phyloP scores from a whole-genome alignment of 768 basidiomycete species.

The Tricholoma matsutake region DNA sequence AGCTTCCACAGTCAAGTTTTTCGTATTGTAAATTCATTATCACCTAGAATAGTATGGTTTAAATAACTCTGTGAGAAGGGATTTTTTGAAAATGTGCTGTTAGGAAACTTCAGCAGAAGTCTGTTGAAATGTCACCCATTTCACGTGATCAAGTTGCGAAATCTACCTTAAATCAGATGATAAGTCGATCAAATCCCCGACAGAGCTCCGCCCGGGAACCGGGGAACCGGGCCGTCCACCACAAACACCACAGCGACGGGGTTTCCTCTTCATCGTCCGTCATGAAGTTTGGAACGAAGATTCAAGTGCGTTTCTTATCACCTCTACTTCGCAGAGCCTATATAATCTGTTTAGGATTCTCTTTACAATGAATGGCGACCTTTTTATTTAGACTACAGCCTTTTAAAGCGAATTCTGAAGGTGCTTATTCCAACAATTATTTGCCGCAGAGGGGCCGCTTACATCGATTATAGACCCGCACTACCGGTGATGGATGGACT shows the following conservation, averaged over 20 bases:
- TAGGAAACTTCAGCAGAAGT: no score
- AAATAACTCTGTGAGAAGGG: no score
- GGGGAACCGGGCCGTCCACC: neutral
- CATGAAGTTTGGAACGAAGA: constrained; percentile 86
- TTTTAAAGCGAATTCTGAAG: constrained; percentile 89
- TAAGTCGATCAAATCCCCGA: no score
- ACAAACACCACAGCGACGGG: neutral
- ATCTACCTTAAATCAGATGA: no score
- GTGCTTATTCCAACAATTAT: constrained; percentile 30
- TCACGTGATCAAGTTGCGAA: no score
- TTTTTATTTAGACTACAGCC: constrained; percentile 87
- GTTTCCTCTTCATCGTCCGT: neutral
- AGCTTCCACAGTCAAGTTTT: no score
- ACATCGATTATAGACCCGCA: constrained; percentile 31
- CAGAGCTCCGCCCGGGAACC: no score
- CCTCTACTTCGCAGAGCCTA: neutral
- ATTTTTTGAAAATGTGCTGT: no score
- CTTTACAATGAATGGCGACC: constrained; percentile 90
- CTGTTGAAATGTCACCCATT: no score
- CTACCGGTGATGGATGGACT: constrained; percentile 61
- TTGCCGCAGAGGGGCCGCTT: neutral
- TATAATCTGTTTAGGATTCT: constrained; percentile 50
- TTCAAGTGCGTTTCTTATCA: constrained; percentile 29
- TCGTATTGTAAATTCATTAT: no score
- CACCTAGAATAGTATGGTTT: no score